Evolutionary conservation across 805 yeast genomes (phyloP), one percentile per base, ranked within the genome.

Genomic region (Zygosaccharomyces bisporus): DNA sequence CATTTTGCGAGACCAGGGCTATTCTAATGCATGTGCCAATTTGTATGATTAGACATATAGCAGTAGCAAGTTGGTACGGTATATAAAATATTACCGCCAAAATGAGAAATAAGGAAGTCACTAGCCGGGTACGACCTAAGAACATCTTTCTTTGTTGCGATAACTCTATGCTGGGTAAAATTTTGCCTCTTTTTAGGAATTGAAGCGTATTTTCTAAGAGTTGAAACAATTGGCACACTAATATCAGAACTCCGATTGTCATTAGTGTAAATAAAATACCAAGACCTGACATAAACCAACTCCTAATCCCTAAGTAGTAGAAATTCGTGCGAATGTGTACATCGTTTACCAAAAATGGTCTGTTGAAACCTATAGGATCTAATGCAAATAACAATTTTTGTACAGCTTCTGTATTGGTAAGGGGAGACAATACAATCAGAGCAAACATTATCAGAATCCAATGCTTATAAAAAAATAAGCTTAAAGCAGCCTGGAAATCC

Each of bases 21-120:
- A 69, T 47, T 39, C 71, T 73, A 3, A 82, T 37, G 24, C 79
- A 73, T 20, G 78, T 76, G n/a, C 74, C 55, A 1, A 69, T 52
- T 59, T 87, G 95, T 1, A 83, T 73, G 8, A 79, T 20, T 37
- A 79, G 69, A 35, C 83, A 73, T 6, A 85, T 72, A 6, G 79
- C 67, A 55, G 75, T 86, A 1, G 86, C 90, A 58, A 88, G 74
- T 59, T 89, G 96, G 57, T 81, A 89, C 0, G 96, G 96, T 10
- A 86, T 66, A 57, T 81, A 84, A 18, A 82, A 64, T 23, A 80
- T 68, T 3, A 84, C 82, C 16, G 73, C 60, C 0, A 70, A 49
- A 2, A 78, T 47, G 9, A 81, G 52, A 0, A 71, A 34, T 0
- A 67, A 45, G 3, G 70, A 63, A 1, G 72, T 66, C n/a, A 71